Evolutionary conservation across 1,139 yeast species (phyloP).

Genomic region (Hanseniaspora uvarum): DNA sequence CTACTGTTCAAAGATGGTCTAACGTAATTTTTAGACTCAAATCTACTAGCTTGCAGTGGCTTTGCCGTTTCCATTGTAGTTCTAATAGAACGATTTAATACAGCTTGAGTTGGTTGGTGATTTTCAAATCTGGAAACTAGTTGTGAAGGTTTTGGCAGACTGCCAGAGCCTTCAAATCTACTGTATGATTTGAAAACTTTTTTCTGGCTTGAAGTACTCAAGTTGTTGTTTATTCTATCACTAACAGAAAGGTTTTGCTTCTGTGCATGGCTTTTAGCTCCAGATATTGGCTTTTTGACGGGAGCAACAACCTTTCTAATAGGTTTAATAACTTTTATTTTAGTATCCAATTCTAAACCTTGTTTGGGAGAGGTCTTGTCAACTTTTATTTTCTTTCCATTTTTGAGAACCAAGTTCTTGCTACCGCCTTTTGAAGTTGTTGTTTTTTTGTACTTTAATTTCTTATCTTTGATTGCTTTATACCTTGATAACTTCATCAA

Average conservation of each 20-base stretch:
- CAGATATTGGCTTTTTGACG: background rate
- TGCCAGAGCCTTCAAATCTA: background rate
- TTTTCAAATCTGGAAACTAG: background rate
- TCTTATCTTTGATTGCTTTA: conserved; percentile 8
- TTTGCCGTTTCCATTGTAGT: background rate
- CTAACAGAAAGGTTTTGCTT: background rate
- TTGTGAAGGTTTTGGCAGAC: background rate
- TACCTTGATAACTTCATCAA: background rate
- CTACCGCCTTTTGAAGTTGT: background rate
- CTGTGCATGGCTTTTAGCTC: background rate
- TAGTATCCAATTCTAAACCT: background rate
- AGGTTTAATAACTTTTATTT: background rate
- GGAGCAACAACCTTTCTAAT: background rate
- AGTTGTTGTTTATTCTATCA: background rate
- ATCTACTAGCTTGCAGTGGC: background rate
- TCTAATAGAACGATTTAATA: background rate
- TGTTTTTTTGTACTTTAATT: background rate
- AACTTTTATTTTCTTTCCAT: conserved; percentile 5
- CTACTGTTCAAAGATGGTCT: background rate
- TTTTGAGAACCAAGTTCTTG: background rate
- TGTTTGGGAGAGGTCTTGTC: background rate
- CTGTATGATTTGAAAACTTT: background rate
- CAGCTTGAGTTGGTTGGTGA: background rate
- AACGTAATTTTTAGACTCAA: background rate
- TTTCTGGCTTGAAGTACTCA: background rate